Evolutionary conservation across 2,329 filamentous ascomycete species (phyloP), one percentile per base, ranked within the genome.

Genomic region (Paraconiothyrium sp.): DNA sequence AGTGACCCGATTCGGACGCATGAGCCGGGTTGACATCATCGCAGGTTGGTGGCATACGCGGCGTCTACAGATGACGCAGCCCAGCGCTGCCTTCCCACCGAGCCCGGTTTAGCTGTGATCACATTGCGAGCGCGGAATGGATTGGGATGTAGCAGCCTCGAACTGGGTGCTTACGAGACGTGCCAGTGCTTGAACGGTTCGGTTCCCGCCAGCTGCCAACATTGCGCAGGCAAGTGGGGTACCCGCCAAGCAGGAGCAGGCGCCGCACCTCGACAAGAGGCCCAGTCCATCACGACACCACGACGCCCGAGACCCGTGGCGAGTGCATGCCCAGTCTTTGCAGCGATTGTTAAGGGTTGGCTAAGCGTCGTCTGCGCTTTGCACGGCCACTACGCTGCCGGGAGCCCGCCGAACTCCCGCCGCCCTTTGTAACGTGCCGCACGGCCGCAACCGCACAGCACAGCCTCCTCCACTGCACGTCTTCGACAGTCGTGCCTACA

Each of bases 391-490:
- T 54, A 57, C 62, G 64, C 62, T 57, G 64, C 64, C 64, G 60
- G 39, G 54, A 55, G 64, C 60, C 63, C 63, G 65, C 59, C 63
- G 59, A 58, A 60, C 62, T 61, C 59, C 62, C 64, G 65, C 62
- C 64, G 63, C 66, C 65, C 64, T 73, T 66, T 68, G 70, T 68
- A 68, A 63, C 63, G 46, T 34, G 65, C 59, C 54, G 68, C 70
- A 68, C 72, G 69, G 69, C 59, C 59, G 52, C 52, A 57, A 52
- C 46, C 57, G 41, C 52, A 57, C 60, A 67, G 70, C 75, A 75
- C 73, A 72, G 74, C 75, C 75, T 72, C 72, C 68, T 72, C 68
- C 67, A 64, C 64, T 58, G 55, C 66, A 69, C 67, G 67, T 65
- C 66, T 52, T 58, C 61, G 41, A 54, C 51, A 60, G 58, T 65